Percentiles rank a stretch among this genome's conserved stretches.
Evolutionary conservation across 1,284 basidiomycete genomes (phyloP).

Genomic region (Trametes polyzona): DNA sequence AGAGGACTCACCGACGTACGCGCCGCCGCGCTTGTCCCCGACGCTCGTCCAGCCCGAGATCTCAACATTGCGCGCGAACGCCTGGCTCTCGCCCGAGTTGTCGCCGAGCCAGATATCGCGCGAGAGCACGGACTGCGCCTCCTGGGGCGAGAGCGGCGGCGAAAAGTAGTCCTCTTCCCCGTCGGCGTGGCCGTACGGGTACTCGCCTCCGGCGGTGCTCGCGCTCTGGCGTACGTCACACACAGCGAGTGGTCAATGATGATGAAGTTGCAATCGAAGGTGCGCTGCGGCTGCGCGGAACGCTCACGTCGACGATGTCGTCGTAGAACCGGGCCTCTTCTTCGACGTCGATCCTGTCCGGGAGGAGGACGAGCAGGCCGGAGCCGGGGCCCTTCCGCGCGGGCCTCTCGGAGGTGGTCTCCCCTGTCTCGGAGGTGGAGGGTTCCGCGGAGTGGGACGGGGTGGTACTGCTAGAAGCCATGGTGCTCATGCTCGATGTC

Average conservation of each 20-base stretch:
- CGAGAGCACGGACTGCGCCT: conserved; percentile 64
- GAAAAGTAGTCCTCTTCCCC: no score
- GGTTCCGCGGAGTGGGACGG: conserved; percentile 18
- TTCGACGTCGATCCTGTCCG: conserved; percentile 47
- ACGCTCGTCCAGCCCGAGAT: conserved; percentile 73
- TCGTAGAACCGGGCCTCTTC: conserved; percentile 53
- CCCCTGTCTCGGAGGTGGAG: conserved; percentile 15
- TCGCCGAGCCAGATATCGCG: conserved; percentile 66
- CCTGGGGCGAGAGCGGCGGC: conserved; percentile 35
- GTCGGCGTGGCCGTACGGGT: conserved; percentile 24
- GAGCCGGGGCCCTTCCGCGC: conserved; percentile 1
- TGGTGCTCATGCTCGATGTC: not conserved
- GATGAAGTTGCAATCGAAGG: conserved; percentile 15
- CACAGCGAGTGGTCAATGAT: not conserved
- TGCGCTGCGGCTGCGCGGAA: not conserved
- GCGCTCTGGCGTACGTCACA: conserved; percentile 13
- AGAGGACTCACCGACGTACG: conserved; percentile 56
- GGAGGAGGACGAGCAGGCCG: conserved; percentile 37
- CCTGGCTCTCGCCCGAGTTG: conserved; percentile 51
- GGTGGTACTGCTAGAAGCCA: no score
- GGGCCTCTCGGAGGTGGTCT: no score
- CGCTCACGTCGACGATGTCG: conserved; percentile 46
- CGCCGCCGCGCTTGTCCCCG: conserved; percentile 61
- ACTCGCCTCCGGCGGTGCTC: conserved; percentile 18
- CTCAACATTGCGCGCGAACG: conserved; percentile 64